A percentile compares a stretch with the other conserved stretches of the same genome.
Evolutionary conservation across 768 basidiomycete species (phyloP).

Genomic region (Phanerochaete carnosa): DNA sequence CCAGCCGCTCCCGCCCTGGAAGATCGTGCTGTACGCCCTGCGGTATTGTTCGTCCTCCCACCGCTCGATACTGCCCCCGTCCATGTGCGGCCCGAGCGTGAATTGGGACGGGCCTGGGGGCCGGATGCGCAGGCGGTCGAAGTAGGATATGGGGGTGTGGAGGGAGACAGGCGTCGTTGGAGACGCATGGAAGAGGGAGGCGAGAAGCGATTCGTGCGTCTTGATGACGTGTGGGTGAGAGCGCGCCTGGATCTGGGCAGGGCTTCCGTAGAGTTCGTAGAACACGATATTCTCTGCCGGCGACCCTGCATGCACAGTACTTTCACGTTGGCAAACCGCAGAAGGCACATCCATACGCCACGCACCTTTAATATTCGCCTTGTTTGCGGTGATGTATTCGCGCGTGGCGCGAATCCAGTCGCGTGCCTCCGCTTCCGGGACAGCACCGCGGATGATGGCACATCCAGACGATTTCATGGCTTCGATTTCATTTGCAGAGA

Average conservation of each 20-base stretch:
- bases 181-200: conserved; percentile 53
- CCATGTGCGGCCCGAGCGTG: conserved; percentile 57
- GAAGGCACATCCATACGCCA: background rate
- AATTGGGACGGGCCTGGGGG: conserved; percentile 68
- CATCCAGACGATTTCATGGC: conserved; percentile 50
- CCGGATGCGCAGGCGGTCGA: conserved; percentile 72
- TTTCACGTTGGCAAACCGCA: background rate
- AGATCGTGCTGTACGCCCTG: conserved; percentile 53
- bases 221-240: conserved; percentile 57
- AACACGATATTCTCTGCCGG: conserved; percentile 67
- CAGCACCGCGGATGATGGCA: conserved; percentile 54
- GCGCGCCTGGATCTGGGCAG: conserved; percentile 61
- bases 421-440: conserved; percentile 57
- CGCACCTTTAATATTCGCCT: conserved; percentile 44
- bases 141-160: conserved; percentile 65
- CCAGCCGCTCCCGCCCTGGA: conserved; percentile 47
- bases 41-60: conserved; percentile 64
- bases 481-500: conserved; percentile 42
- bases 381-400: conserved; percentile 52
- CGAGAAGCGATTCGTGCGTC: conserved; percentile 54
- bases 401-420: conserved; percentile 53
- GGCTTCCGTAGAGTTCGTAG: conserved; percentile 72
- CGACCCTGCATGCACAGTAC: conserved; percentile 42
- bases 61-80: conserved; percentile 75
- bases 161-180: conserved; percentile 42